Evolutionary conservation across 495 filamentous ascomycete species (phyloP).

Genomic region (Penicillium riverlandense): DNA sequence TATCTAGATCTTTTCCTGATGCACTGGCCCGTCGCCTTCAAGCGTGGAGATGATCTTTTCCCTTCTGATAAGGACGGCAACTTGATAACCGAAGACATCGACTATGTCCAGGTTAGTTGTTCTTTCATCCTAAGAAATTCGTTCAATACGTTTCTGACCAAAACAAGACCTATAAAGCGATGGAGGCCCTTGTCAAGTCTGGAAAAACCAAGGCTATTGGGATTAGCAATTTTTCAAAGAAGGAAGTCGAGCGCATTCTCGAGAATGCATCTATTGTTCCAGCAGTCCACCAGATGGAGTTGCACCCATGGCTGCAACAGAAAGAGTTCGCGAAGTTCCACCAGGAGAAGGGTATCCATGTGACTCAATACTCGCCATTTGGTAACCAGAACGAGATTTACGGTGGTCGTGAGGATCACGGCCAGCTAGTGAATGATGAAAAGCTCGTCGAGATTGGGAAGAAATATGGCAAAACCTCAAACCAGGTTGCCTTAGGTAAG

Average conservation of each 20-base stretch:
- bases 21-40: slow-evolving; percentile 57
- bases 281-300: slow-evolving; percentile 60
- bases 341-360: slow-evolving; percentile 47
- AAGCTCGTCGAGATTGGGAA: slow-evolving; percentile 52
- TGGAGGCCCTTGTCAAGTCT: slow-evolving; percentile 51
- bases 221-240: slow-evolving; percentile 67
- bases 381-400: slow-evolving; percentile 67
- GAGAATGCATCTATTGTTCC: slow-evolving; percentile 52
- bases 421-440: slow-evolving; percentile 54
- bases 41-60: slow-evolving; percentile 28
- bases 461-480: slow-evolving; percentile 53
- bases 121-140: background rate
- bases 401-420: slow-evolving; percentile 35
- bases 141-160: background rate
- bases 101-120: slow-evolving; percentile 42
- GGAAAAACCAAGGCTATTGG: slow-evolving; percentile 62
- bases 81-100: slow-evolving; percentile 32
- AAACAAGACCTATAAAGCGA: slow-evolving; percentile 51
- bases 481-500: slow-evolving; percentile 53
- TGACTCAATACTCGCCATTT: slow-evolving; percentile 64
- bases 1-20: slow-evolving; percentile 69
- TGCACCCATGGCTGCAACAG: slow-evolving; percentile 58
- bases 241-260: slow-evolving; percentile 59
- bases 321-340: slow-evolving; percentile 47
- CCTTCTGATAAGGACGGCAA: slow-evolving; percentile 39